Percentiles rank a stretch among this genome's conserved stretches.
Conservation (phyloP, 1,284 basidiomycete species). For the Pseudozyma hubeiensis region DNA sequence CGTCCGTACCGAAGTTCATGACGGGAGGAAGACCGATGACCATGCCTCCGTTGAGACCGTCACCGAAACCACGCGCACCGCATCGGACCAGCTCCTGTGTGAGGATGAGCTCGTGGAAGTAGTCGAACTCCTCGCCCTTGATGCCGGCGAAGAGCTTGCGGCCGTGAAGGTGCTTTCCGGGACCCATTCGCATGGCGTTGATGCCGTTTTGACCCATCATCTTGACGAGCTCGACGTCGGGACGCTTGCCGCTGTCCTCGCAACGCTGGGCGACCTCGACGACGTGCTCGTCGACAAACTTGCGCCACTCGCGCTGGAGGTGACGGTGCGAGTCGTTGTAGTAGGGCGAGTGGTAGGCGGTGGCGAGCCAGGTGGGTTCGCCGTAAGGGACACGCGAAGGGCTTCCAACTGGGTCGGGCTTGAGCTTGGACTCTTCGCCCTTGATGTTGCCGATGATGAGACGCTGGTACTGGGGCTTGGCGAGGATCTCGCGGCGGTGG, state of each 20-base stretch:
- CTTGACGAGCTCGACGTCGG: conserved; percentile 70
- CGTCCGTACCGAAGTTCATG: conserved; percentile 83
- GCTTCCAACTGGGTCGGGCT: conserved; percentile 56
- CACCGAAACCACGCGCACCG: conserved; percentile 75
- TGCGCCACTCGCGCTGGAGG: conserved; percentile 68
- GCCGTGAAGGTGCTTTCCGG: conserved; percentile 81
- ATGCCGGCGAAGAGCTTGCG: conserved; percentile 84
- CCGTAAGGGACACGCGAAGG: conserved; percentile 67
- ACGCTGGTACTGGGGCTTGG: conserved; percentile 58
- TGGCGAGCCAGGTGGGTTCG: conserved; percentile 62
- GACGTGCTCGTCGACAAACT: conserved; percentile 81
- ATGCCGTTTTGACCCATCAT: conserved; percentile 68
- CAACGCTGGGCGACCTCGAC: conserved; percentile 82
- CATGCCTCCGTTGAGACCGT: conserved; percentile 69
- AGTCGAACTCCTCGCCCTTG: conserved; percentile 86
- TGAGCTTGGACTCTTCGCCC: conserved; percentile 63
- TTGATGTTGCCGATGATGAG: conserved; percentile 64
- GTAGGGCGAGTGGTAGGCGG: conserved; percentile 67
- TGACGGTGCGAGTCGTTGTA: conserved; percentile 69
- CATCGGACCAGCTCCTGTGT: conserved; percentile 85
- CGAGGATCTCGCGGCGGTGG: conserved; percentile 65
- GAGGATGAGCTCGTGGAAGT: conserved; percentile 83
- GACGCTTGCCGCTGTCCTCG: conserved; percentile 83
- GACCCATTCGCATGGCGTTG: conserved; percentile 74
- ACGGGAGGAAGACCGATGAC: conserved; percentile 71